Evolutionary conservation across 768 basidiomycete genomes (phyloP).

Genomic region (Mycena galopus): DNA sequence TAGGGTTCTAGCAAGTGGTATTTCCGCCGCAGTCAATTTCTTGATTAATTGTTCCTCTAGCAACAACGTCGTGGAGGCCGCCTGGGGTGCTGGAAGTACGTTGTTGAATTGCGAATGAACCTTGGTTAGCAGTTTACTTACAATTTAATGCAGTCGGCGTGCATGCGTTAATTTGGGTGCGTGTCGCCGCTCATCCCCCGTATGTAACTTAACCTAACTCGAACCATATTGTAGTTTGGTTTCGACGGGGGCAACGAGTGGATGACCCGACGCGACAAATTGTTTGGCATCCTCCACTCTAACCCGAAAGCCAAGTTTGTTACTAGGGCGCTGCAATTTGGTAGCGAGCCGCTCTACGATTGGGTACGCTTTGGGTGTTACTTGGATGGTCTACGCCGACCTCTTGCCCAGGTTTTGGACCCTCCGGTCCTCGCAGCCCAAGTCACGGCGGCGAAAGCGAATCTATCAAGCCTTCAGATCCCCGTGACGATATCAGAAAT

Average conservation of each 20-base stretch:
- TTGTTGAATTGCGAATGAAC: constrained; percentile 2
- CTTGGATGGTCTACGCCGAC: not conserved
- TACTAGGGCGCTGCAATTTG: constrained; percentile 76
- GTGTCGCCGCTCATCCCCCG: constrained; percentile 30
- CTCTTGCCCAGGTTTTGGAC: constrained; percentile 53
- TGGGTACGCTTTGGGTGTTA: constrained; percentile 17
- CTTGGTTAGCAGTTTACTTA: not conserved
- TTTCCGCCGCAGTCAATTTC: constrained; percentile 5
- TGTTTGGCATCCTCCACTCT: constrained; percentile 65
- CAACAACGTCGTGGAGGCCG: constrained; percentile 75
- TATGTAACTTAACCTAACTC: not conserved
- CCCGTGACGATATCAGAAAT: constrained; percentile 79
- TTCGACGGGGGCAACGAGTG: constrained; percentile 63
- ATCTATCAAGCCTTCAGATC: constrained; percentile 65
- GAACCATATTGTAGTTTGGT: constrained; percentile 55
- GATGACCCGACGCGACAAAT: constrained; percentile 64
- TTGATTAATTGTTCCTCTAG: constrained; percentile 35
- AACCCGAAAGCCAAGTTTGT: constrained; percentile 76
- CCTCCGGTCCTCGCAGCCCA: constrained; percentile 64
- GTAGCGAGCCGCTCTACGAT: constrained; percentile 79
- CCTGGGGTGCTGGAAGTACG: constrained; percentile 67
- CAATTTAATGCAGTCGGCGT: constrained; percentile 62
- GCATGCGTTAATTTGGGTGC: constrained; percentile 81
- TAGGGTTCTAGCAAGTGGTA: constrained; percentile 59
- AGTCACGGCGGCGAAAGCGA: constrained; percentile 62